phyloP scores from a whole-genome alignment of 2,329 filamentous ascomycete genomes.

The Myotisia sp. region DNA sequence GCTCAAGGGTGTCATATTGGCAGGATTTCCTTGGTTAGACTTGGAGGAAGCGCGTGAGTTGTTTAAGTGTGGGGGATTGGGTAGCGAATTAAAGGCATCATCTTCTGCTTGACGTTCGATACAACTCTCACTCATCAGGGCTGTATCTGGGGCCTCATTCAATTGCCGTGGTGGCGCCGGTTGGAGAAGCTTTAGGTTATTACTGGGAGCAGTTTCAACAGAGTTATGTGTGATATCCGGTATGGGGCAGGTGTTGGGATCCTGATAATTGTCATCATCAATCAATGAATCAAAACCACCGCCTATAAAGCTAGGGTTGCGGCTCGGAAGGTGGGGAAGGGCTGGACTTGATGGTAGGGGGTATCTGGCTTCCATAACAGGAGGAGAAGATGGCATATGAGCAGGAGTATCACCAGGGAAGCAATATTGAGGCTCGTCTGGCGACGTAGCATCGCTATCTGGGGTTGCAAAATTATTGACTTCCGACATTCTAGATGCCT shows the following conservation, averaged over 20 bases:
- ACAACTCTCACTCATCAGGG: slow-evolving; percentile 20
- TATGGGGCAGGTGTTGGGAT: neutral
- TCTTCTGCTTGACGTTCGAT: slow-evolving; percentile 26
- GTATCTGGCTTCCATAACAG: slow-evolving; percentile 51
- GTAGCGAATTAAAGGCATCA: slow-evolving; percentile 21
- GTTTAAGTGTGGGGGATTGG: slow-evolving; percentile 19
- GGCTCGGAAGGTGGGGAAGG: slow-evolving; percentile 44
- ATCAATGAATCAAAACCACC: slow-evolving; percentile 57
- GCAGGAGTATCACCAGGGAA: slow-evolving; percentile 52
- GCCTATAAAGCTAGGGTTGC: slow-evolving; percentile 75
- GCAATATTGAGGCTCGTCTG: slow-evolving; percentile 37
- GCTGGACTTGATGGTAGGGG: slow-evolving; percentile 68
- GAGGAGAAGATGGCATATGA: slow-evolving; percentile 81
- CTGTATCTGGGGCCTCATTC: slow-evolving; percentile 17
- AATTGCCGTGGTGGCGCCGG: slow-evolving; percentile 14
- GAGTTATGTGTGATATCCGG: neutral
- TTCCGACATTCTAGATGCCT: slow-evolving; percentile 42
- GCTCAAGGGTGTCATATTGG: slow-evolving; percentile 14
- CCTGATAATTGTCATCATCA: slow-evolving; percentile 41
- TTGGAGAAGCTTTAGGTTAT: slow-evolving; percentile 4
- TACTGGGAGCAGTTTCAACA: neutral
- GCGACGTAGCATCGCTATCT: slow-evolving; percentile 36
- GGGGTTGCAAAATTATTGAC: slow-evolving; percentile 22
- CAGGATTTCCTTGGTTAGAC: slow-evolving; percentile 1
- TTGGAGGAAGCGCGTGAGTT: slow-evolving; percentile 1